Evolutionary conservation across 2,329 filamentous ascomycete genomes (phyloP).

Genomic region (Xylariaceae sp.): DNA sequence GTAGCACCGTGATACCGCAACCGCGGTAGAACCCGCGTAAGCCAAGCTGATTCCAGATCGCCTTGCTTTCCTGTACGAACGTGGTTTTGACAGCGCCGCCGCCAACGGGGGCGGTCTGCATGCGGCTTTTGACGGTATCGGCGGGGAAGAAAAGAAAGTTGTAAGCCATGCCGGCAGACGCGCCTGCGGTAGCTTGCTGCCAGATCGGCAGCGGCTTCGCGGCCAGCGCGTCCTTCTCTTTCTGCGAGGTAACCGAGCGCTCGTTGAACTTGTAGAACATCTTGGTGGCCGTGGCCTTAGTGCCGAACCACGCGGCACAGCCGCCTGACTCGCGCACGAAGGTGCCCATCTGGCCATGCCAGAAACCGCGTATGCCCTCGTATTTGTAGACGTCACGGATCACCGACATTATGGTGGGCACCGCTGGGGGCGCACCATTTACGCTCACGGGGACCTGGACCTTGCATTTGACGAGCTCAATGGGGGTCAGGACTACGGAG

Average conservation of each 20-base stretch:
- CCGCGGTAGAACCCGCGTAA: conserved; percentile 84
- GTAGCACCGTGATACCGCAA: conserved; percentile 85
- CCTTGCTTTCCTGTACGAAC: conserved; percentile 66
- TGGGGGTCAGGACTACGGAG: conserved; percentile 84
- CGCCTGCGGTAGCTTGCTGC: conserved; percentile 84
- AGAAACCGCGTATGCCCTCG: conserved; percentile 81
- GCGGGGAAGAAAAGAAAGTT: conserved; percentile 97
- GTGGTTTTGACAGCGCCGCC: conserved; percentile 50
- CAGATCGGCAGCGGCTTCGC: conserved; percentile 64
- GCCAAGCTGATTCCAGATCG: conserved; percentile 78
- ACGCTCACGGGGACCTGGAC: conserved; percentile 69
- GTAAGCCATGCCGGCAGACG: conserved; percentile 84
- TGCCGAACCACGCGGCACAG: conserved; percentile 90
- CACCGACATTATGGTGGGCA: conserved; percentile 62
- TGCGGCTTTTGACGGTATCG: conserved; percentile 93
- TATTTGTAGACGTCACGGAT: conserved; percentile 75
- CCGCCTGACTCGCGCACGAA: conserved; percentile 91
- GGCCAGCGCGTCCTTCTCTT: conserved; percentile 38
- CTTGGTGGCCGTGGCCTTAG: conserved; percentile 73
- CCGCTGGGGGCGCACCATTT: conserved; percentile 39
- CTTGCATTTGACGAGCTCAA: conserved; percentile 97
- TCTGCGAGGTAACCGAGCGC: conserved; percentile 35
- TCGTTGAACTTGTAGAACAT: conserved; percentile 60
- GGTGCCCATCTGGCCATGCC: conserved; percentile 91
- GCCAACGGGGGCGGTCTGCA: conserved; percentile 79